Evolutionary conservation across 805 yeast genomes (phyloP), one percentile per base, ranked within the genome.

Genomic region (Candida rishiriensis): DNA sequence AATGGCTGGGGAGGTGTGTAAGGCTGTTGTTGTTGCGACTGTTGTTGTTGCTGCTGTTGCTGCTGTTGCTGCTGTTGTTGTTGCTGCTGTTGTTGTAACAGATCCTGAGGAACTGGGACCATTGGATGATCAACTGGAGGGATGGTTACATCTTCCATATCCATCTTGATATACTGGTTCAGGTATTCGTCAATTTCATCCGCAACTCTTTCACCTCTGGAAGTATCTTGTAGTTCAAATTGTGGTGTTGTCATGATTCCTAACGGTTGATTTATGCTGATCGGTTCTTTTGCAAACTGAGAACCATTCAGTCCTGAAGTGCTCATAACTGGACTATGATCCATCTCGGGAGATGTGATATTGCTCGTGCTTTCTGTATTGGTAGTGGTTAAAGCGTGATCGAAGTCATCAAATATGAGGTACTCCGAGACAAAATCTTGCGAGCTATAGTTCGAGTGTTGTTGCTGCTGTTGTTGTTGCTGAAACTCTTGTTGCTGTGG

Each of bases 141-240:
- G 26, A 21, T 21, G 26, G 4, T 21, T 21, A 21, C 16, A 16
- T 46, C 46, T 21, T 50, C 47, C 56, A 54, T 42, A 17, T 54
- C 56, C 48, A 54, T 36, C 32, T 46, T 48, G 28, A 54, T 51
- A 36, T 52, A 54, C 28, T 54, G 53, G 37, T 42, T 43, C 28
- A 54, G 37, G 38, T 54, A 54, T 5, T 50, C 56, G 43, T 54
- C 55, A 29, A 48, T 41, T 17, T 36, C 38, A 17, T 48, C 45
- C 12, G 29, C 18, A 21, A 41, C 48, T 31, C 35, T 39, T 26
- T 21, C 14, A 8, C 18, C 29, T 11, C 10, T 18, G 14, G 33
- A 28, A 11, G 44, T 28, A 26, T 21, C 26, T 7, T 21, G 26
- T 21, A 21, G 4, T 7, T 21, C 26, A 21, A 21, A 21, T 21